Conservation (phyloP, 768 basidiomycete genomes). For the Pleurotus eryngii region DNA sequence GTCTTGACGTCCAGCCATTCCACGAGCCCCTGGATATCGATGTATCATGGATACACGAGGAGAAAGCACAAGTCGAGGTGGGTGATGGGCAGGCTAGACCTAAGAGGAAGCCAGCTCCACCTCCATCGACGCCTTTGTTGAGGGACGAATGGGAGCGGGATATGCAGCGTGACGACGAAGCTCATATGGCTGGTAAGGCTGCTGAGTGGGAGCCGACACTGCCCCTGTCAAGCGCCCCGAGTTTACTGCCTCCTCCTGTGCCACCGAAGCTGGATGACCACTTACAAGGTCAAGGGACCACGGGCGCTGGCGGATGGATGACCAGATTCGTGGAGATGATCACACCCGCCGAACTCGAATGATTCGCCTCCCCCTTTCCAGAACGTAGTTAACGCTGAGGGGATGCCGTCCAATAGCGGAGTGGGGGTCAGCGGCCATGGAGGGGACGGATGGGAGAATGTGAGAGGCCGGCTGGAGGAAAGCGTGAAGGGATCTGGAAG, state of each 20-base stretch:
- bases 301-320: not conserved
- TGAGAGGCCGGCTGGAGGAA: slow-evolving; percentile 1
- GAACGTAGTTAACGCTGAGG: not conserved
- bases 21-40: not conserved
- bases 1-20: not conserved
- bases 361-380: not conserved
- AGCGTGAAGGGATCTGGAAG: not conserved
- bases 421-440: not conserved
- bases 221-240: not conserved
- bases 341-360: not conserved
- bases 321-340: slow-evolving; percentile 2
- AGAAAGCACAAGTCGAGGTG: not conserved
- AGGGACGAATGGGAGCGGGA: not conserved
- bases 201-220: not conserved
- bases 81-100: not conserved
- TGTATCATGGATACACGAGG: not conserved
- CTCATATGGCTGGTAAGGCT: not conserved
- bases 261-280: not conserved
- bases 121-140: not conserved
- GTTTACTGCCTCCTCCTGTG: not conserved
- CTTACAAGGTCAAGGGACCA: not conserved
- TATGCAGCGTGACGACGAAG: not conserved
- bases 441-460: not conserved
- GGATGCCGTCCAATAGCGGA: not conserved
- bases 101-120: not conserved